Percentiles rank a stretch among this genome's conserved stretches.
Evolutionary conservation across 2,329 filamentous ascomycete genomes (phyloP).

Genomic region (Aspergillus ochraceoroseus): DNA sequence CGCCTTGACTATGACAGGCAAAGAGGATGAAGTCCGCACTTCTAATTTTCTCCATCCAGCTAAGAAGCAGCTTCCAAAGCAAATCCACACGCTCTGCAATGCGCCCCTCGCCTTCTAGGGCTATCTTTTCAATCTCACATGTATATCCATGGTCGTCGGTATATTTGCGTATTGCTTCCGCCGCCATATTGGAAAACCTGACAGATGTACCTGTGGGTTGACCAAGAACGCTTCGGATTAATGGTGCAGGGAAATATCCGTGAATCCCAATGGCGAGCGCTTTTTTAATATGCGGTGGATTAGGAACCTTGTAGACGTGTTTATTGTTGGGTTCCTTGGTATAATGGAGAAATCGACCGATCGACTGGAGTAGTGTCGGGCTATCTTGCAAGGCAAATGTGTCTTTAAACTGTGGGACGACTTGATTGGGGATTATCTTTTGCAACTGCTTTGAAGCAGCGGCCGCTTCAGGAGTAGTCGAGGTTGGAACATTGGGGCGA

Average conservation of each 20-base stretch:
- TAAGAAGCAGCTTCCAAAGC: constrained; percentile 87
- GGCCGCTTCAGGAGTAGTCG: constrained; percentile 30
- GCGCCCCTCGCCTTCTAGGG: constrained; percentile 89
- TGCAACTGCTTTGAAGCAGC: constrained; percentile 38
- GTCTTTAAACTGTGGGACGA: constrained; percentile 47
- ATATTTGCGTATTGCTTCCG: constrained; percentile 79
- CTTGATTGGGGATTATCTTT: constrained; percentile 43
- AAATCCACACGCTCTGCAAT: constrained; percentile 86
- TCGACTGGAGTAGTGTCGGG: constrained; percentile 61
- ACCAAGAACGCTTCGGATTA: constrained; percentile 84
- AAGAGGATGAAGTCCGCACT: constrained; percentile 83
- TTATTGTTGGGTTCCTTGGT: constrained; percentile 56
- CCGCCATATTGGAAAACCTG: constrained; percentile 82
- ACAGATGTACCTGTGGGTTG: constrained; percentile 94
- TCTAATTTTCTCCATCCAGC: constrained; percentile 88
- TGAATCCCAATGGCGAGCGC: constrained; percentile 92
- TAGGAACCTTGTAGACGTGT: constrained; percentile 67
- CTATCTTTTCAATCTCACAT: constrained; percentile 87
- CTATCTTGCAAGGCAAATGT: constrained; percentile 44
- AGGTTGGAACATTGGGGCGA: constrained; percentile 15
- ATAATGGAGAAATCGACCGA: constrained; percentile 44
- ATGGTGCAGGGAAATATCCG: constrained; percentile 82
- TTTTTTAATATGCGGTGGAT: constrained; percentile 69
- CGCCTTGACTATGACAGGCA: constrained; percentile 93
- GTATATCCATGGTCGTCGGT: constrained; percentile 65